Base-by-base conservation (phyloP, 345 rosid genomes). In the Syzygium oleosum region DNA sequence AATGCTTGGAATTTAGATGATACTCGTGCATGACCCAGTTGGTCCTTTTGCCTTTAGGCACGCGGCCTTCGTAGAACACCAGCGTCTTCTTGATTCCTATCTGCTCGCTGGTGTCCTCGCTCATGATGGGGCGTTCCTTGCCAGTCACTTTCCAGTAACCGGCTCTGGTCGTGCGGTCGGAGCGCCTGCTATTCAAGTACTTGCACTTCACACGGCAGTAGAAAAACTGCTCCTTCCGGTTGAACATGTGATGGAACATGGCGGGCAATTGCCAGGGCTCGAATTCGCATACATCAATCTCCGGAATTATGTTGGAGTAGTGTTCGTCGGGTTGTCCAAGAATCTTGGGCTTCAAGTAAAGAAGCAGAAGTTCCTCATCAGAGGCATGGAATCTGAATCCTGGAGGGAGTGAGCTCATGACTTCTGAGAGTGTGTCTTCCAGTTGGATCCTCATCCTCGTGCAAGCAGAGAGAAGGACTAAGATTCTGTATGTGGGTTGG, bases 101-200 rank as follows among this genome's bases (percentile, higher is more conserved):
- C 5, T 12, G 56, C 3, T 83, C 51, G 7, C 56, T 41, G 7
- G 84, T 87, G 6, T 49, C 86, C 84, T 85, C 88, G 4, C 56
- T 63, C n/a, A 10, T 87, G 87, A 94, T 83, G 0, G 4, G 3
- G 51, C 91, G 89, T 43, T 88, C 86, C 16, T 56, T 51, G 9
- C 96, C 93, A 0, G 96, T 94, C 49, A 86, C 89, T 88, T 95
- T 95, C 96, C 96, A 95, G 86, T 21, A 95, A 11, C 97, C 97
- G 84, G 85, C n/a, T 4, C n/a, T 52, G 1, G 94, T 92, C 9
- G 52, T 86, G 49, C 95, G 88, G 17, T 84, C 87, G 53, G 68
- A 58, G 52, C 88, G 59, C 9, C 85, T 88, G 59, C 92, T 91
- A 73, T 84, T 84, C 2, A 51, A 25, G 27, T 91, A 90, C 89